Evolutionary conservation across 352 stramenopile species (phyloP), one percentile per base, ranked within the genome.

Genomic region (Pythium myriotylum): DNA sequence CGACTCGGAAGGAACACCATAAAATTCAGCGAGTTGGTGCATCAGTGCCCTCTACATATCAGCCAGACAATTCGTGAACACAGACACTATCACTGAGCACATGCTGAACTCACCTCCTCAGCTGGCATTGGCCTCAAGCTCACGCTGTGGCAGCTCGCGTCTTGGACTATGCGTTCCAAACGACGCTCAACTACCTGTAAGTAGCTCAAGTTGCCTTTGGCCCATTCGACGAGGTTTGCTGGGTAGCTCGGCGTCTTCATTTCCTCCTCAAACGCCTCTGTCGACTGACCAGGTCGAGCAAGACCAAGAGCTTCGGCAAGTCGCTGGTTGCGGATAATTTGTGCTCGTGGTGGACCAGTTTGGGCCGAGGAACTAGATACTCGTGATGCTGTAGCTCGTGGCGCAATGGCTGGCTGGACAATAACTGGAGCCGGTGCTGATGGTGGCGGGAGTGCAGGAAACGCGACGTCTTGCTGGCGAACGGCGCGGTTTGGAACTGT

Each of bases 231-330:
- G 23, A 94, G 53, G 9, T 88, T 65, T 35, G 80, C 57, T 2
- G 79, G 60, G 54, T 90, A 94, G 46, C 60, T 81, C 1, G 83
- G 83, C 7, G 75, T 85, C 60, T 88, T 82, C 76, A 94, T 81
- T 54, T 94, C 85, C 27, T 89, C 72, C 56, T 91, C 82, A 61
- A 94, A 89, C 17, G 76, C 76, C 0, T 79, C 76, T 8, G 73
- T 59, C 33, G 67, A 62, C 10, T 76, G 72, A 20, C 74, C 77
- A 24, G 75, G 75, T 37, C 74, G 67, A 26, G 70, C 59, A 9
- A 92, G 59, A 9, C 84, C 84, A 26, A 92, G 67, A 1, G 81
- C 84, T 47, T 88, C 70, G 1, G 81, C 81, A 12, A 92, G 53
- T 32, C 79, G 73, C 41, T 91, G 84, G 48, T 92, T 92, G 52